A percentile compares a stretch with the other conserved stretches of the same genome.
phyloP scores from a whole-genome alignment of 768 basidiomycete species.

The Amanita pseudoporphyria region DNA sequence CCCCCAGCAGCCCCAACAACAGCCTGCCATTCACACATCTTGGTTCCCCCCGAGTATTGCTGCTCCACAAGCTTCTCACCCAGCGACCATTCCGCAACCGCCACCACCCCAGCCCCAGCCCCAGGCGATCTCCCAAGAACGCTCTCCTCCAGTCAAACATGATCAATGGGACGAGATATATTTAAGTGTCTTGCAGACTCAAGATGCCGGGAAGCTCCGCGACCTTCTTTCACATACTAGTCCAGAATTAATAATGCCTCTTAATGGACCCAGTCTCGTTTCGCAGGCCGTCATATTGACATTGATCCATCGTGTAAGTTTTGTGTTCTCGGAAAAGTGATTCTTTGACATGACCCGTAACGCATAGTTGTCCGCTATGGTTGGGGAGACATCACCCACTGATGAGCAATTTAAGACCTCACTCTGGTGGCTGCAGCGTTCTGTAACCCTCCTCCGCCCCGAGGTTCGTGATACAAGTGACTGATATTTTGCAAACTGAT shows the following conservation, averaged over 20 bases:
- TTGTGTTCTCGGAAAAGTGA: constrained; percentile 3
- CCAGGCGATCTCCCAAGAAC: constrained; percentile 26
- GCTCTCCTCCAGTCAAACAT: constrained; percentile 43
- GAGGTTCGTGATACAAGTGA: constrained; percentile 34
- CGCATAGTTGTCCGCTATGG: constrained; percentile 56
- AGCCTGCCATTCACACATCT: constrained; percentile 31
- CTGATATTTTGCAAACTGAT: constrained; percentile 5
- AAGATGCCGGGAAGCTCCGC: constrained; percentile 65
- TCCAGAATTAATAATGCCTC: constrained; percentile 73
- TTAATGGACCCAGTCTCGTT: constrained; percentile 57
- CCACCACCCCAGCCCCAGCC: constrained; percentile 37
- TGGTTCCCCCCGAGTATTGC: constrained; percentile 65
- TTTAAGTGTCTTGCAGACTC: constrained; percentile 63
- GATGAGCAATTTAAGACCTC: constrained; percentile 78
- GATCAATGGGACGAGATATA: constrained; percentile 87
- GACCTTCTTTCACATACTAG: constrained; percentile 66
- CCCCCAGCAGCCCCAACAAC: constrained; percentile 26
- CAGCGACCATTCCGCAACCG: constrained; percentile 57
- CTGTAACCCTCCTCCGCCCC: constrained; percentile 60
- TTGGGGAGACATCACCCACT: constrained; percentile 65
- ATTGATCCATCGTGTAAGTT: constrained; percentile 68
- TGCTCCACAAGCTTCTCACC: constrained; percentile 77
- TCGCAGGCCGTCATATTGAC: constrained; percentile 83
- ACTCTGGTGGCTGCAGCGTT: constrained; percentile 82
- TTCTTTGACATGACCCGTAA: constrained; percentile 1